Evolutionary conservation across 2,329 filamentous ascomycete genomes (phyloP), one percentile per base, ranked within the genome.

Genomic region (Malbranchea zuffiana): DNA sequence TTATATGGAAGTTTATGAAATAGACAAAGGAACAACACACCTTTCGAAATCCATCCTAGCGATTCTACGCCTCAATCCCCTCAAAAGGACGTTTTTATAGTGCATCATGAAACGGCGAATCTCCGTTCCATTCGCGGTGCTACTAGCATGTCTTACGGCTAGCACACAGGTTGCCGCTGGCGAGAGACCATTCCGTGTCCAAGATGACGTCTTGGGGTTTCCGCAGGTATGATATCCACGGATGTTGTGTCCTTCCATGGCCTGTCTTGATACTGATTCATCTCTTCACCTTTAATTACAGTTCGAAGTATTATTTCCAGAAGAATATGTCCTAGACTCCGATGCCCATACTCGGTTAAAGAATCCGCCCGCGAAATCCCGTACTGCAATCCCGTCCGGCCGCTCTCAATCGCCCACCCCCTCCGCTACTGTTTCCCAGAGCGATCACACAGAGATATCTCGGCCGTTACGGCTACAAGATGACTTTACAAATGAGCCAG

Each of bases 151-250:
- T 37, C 51, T 50, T 17, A 48, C 46, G 16, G 50, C 57, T 4
- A 47, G 46, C 32, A 57, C 69, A 41, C 71, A n/a, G n/a, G n/a
- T n/a, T n/a, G n/a, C n/a, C n/a, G n/a, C 69, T 31, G 71, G 60
- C 49, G 69, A 72, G 50, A 69, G 70, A 47, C 61, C 68, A 13
- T 94, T 94, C 65, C 93, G 80, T 62, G 82, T 93, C 39, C 78
- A 90, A 52, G 84, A 93, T 54, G 87, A 95, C 56, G 60, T 94
- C 35, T 71, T 93, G 39, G 85, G 85, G 12, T 85, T 81, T 60
- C 87, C 87, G 7, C 84, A 90, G 71, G 83, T 88, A 67, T 13
- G 32, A 23, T 25, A 7, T 19, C 18, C 3, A 10, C 3, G 3
- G 24, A 29, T 29, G 10, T 13, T 2, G n/a, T n/a, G n/a, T n/a